Evolutionary conservation across 768 basidiomycete species (phyloP), one percentile per base, ranked within the genome.

Genomic region (Cystobasidium tubakii): DNA sequence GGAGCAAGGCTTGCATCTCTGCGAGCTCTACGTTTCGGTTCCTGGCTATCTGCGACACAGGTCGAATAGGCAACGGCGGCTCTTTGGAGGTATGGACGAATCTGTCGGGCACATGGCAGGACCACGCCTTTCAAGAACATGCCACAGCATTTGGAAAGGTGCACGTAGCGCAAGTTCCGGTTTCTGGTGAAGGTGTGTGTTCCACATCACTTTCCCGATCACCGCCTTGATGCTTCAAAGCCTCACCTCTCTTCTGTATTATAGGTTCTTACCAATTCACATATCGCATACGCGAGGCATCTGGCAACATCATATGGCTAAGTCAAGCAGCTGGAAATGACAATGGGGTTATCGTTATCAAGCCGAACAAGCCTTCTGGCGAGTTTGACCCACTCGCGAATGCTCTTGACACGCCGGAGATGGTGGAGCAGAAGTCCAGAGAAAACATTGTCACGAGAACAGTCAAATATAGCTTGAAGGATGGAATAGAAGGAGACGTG

Each of bases 401-500:
- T 3, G 43, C 27, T 17, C 19, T 7, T 36, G 46, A 50, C 12
- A 17, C 23, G 15, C 15, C 27, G 6, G 57, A 27, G 15, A 21
- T 60, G 29, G 23, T 60, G 10, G 23, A 60, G 21, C 12, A 60
- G 27, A 25, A 34, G 27, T 13, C 17, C 27, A 23, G 53, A 3
- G 17, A 15, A 12, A 19, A 53, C 50, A 67, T 67, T 39, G 53
- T 4, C 23, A 54, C 50, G 17, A 23, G 29, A 53, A n/a, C 19
- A 1, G 21, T 67, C 66, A 54, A 9, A 21, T 42, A 10, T 19
- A n/a, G 10, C 29, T 34, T 60, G 33, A 15, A 2, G 9, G 29
- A 60, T 55, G 69, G 55, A 3, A 7, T 7, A 3, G 69, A 71
- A 54, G 74, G 74, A n/a, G 36, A 70, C 4, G 63, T 75, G 43